phyloP scores from a whole-genome alignment of 495 filamentous ascomycete genomes.

The Xylaria intraflava region DNA sequence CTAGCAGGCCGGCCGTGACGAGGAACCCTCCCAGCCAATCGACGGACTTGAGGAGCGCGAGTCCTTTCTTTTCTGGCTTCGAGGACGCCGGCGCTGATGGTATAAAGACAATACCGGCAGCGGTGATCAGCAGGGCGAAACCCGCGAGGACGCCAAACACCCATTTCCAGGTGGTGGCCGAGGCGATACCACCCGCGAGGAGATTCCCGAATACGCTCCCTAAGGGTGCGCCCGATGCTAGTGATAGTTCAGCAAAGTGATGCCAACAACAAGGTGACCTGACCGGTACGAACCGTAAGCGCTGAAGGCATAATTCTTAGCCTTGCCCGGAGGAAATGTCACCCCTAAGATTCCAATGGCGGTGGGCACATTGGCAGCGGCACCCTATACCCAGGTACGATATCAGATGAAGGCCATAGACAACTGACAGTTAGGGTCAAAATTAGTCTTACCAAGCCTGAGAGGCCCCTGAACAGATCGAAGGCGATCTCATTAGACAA shows the following conservation, averaged over 20 bases:
- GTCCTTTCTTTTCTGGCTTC: slow-evolving; percentile 19
- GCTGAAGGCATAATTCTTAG: slow-evolving; percentile 58
- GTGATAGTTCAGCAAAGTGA: not conserved
- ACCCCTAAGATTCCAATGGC: slow-evolving; percentile 58
- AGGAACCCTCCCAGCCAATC: slow-evolving; percentile 61
- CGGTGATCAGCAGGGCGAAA: slow-evolving; percentile 52
- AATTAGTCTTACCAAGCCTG: slow-evolving; percentile 53
- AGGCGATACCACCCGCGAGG: slow-evolving; percentile 45
- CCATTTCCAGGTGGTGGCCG: slow-evolving; percentile 55
- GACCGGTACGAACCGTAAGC: slow-evolving; percentile 33
- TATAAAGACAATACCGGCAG: slow-evolving; percentile 57
- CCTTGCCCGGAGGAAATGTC: slow-evolving; percentile 54
- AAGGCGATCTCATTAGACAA: slow-evolving; percentile 58
- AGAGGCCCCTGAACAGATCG: slow-evolving; percentile 63
- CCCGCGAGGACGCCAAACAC: slow-evolving; percentile 62
- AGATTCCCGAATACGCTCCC: slow-evolving; percentile 52
- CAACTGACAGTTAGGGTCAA: too few species aligned
- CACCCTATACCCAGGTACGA: slow-evolving; percentile 44
- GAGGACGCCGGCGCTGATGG: slow-evolving; percentile 47
- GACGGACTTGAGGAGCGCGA: slow-evolving; percentile 37
- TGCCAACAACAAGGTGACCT: not conserved
- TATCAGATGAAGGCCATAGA: slow-evolving; percentile 1
- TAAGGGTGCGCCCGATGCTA: slow-evolving; percentile 51
- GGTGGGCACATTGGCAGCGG: slow-evolving; percentile 60
- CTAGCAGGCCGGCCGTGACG: slow-evolving; percentile 55